phyloP scores from a whole-genome alignment of 495 filamentous ascomycete genomes.

The Cercophora sp. region DNA sequence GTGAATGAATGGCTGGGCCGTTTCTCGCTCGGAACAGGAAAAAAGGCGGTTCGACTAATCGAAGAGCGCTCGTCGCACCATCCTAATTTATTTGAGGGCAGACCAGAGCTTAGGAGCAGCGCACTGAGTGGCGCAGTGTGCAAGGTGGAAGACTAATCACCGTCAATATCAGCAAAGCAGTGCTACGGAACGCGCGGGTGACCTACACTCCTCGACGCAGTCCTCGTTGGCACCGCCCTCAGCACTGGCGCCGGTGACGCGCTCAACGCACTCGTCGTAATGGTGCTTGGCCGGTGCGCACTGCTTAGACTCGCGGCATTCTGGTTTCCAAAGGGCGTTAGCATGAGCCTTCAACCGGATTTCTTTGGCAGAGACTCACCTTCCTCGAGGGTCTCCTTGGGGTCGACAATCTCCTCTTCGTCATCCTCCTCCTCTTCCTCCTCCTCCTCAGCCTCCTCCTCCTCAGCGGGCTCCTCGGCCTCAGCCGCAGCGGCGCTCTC shows the following conservation, averaged over 20 bases:
- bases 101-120: slow-evolving; percentile 95
- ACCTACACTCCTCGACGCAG: slow-evolving; percentile 98
- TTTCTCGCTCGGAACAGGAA: not conserved
- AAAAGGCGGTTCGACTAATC: not conserved
- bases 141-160: slow-evolving; percentile 86
- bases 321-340: slow-evolving; percentile 47
- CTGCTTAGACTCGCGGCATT: slow-evolving; percentile 78
- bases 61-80: not conserved
- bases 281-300: slow-evolving; percentile 92
- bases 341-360: slow-evolving; percentile 7
- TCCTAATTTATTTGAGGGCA: slow-evolving; percentile 69
- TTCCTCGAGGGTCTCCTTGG: slow-evolving; percentile 84
- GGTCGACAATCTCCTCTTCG: slow-evolving; percentile 83
- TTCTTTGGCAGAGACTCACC: slow-evolving; percentile 56
- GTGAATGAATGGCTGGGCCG: no score
- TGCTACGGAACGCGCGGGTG: no score
- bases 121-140: slow-evolving; percentile 86
- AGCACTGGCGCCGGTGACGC: slow-evolving; percentile 71
- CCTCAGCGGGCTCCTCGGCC: slow-evolving; percentile 46
- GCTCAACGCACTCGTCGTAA: slow-evolving; percentile 94
- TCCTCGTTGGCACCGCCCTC: slow-evolving; percentile 70
- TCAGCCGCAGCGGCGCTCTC: slow-evolving; percentile 39
- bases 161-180: no score
- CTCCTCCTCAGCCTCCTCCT: slow-evolving; percentile 44
- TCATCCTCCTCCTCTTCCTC: slow-evolving; percentile 77